Evolutionary conservation across 805 yeast species (phyloP), one percentile per base, ranked within the genome.

Genomic region (Ogataea trehaloabstinens): DNA sequence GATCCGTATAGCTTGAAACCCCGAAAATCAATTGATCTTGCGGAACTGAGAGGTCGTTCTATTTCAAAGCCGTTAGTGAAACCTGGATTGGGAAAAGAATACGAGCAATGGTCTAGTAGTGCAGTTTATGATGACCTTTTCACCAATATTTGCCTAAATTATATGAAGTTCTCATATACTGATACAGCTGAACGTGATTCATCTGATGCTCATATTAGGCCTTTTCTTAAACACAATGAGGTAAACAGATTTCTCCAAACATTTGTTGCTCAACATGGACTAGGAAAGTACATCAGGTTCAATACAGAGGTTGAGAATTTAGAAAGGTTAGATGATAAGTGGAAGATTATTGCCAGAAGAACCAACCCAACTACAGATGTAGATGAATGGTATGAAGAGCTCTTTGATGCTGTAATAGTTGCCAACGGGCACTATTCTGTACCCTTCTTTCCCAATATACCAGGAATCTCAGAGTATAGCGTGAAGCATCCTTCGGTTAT

Each of bases 41-140:
- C 17, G 19, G 33, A 30, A 16, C 18, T 30, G 33, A 30, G 33
- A 61, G 5, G 61, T 52, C 15, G 49, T 18, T 44, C 19, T 48
- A 19, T 46, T 60, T 36, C 41, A 52, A 10, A 42, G 43, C 31
- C 56, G 35, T 67, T 18, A 47, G 21, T 52, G 18, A 44, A 49
- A 11, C 40, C 42, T 21, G 13, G 24, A 13, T 17, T 41, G 54
- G 11, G 46, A 17, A 40, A 53, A n/a, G 40, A 47, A 21, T 15
- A 28, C 21, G 28, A 21, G 6, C 25, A 27, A 12, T 68, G 73
- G 73, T 52, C 39, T 19, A 55, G 56, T 27, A 60, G 71, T 10
- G 76, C 89, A 1, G 76, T 82, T 54, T 85, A 86, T 56, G 74
- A 78, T 34, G 59, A 66, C 28, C 63, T 85, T 42, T 89, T 81